Evolutionary conservation across 805 yeast species (phyloP).

Genomic region (Kluyveromyces wickerhamii): DNA sequence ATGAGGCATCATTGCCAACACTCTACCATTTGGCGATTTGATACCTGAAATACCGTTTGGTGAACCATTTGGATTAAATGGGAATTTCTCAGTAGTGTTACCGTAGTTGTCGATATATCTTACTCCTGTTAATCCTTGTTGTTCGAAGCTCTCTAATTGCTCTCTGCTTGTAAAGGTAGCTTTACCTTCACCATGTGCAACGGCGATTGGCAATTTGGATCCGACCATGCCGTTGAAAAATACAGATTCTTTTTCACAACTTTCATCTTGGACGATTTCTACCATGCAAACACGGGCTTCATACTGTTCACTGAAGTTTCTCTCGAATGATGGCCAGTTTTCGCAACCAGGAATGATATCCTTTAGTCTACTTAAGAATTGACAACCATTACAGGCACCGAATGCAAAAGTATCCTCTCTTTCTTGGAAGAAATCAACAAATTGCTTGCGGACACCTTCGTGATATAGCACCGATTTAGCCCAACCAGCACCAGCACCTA

Average conservation of each 20-base stretch:
- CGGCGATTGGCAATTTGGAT: slow-evolving; percentile 91
- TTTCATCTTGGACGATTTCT: slow-evolving; percentile 56
- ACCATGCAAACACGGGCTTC: slow-evolving; percentile 93
- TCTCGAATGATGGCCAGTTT: slow-evolving; percentile 92
- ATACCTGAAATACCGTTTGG: slow-evolving; percentile 91
- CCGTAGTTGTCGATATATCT: slow-evolving; percentile 92
- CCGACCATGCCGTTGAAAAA: slow-evolving; percentile 89
- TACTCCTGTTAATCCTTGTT: slow-evolving; percentile 51
- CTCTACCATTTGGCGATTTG: slow-evolving; percentile 85
- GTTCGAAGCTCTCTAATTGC: slow-evolving; percentile 41
- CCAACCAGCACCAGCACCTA: slow-evolving; percentile 99
- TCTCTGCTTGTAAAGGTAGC: slow-evolving; percentile 55
- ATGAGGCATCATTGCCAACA: slow-evolving; percentile 98
- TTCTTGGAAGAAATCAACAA: slow-evolving; percentile 70
- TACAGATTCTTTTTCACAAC: slow-evolving; percentile 41
- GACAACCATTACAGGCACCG: slow-evolving; percentile 99
- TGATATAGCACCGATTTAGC: slow-evolving; percentile 91
- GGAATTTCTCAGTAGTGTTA: slow-evolving; percentile 69
- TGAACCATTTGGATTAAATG: slow-evolving; percentile 95
- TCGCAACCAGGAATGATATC: slow-evolving; percentile 77
- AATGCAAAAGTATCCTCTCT: slow-evolving; percentile 91
- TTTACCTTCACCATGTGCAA: slow-evolving; percentile 98
- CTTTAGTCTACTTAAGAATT: slow-evolving; percentile 81
- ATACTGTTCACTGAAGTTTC: slow-evolving; percentile 86
- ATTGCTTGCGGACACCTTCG: slow-evolving; percentile 66